Base-by-base conservation (phyloP, 257 asterid species). In the Datura wrightii region DNA sequence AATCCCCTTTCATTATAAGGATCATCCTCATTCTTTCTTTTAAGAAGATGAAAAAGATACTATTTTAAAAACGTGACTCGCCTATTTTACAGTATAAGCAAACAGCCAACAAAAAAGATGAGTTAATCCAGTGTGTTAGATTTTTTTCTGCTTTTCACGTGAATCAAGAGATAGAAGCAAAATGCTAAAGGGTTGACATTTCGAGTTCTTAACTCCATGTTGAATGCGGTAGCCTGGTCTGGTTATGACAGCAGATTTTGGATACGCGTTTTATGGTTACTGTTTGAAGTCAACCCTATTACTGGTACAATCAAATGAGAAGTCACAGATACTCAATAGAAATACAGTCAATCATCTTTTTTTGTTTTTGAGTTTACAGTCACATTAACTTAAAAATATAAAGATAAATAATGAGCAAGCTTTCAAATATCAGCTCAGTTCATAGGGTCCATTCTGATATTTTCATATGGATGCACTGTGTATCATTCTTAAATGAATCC, bases 401-500 rank as follows among this genome's bases (percentile, higher is more conserved):
- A 70, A 8, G 79, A 70, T 16, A 42, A 70, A 39, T 3, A 42
- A 41, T 70, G 36, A 70, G 36, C 3, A 70, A 41, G 41, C 36
- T 9, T 9, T 70, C 55, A 42, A 41, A 41, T 18, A 71, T 9
- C 37, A 71, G 55, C 24, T 71, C 53, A 11, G 18, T 9, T 71
- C 52, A 71, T 18, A 44, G 37, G 24, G 79, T 42, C 55, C 15
- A 71, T 71, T 42, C 37, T 18, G 79, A 41, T 42, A 70, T 18
- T 70, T 70, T 9, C 55, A 42, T 42, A 70, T 18, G 79, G 55
- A 70, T 42, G 37, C 54, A 67, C 52, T 1, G 1, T 44, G 18
- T 18, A 70, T 41, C 55, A 70, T 70, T 42, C 79, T 18, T 70
- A 70, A 18, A 70, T 70, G 37, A 42, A 70, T 41, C 79, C 54